These are phyloP conservation scores for Dryas drummondii DNA, from an alignment of 306 rosid genomes.

Conservation along the genomic window DNA sequence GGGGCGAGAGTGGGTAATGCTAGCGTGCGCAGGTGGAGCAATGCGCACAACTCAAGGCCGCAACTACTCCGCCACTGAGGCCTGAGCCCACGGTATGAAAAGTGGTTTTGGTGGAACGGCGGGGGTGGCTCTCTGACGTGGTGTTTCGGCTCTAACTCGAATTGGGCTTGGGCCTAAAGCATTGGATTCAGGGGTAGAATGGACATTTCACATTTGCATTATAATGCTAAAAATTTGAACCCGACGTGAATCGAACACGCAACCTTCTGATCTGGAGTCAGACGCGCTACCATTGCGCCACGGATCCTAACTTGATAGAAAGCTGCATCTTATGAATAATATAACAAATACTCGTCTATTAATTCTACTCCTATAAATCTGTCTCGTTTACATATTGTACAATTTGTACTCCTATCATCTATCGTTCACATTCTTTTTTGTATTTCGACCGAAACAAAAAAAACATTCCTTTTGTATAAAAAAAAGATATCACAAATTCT, in stretches of 20 bases:
- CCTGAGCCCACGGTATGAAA: not conserved
- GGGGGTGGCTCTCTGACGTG: not conserved
- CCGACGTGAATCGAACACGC: slow-evolving; percentile 40
- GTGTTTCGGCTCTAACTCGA: too few relatives aligned
- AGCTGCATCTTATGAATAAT: not conserved
- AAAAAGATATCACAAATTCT: too few relatives aligned
- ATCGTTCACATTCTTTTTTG: too few relatives aligned
- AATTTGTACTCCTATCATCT: too few relatives aligned
- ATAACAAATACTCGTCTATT: too few relatives aligned
- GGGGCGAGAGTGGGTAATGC: not conserved
- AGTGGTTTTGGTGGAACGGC: not conserved
- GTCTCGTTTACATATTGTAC: too few relatives aligned
- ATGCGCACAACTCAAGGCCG: not conserved
- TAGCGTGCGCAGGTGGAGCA: slow-evolving; percentile 1
- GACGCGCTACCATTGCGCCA: slow-evolving; percentile 52
- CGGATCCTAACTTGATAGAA: slow-evolving; percentile 11
- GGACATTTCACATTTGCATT: too few relatives aligned
- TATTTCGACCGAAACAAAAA: too few relatives aligned
- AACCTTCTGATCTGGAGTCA: slow-evolving; percentile 48
- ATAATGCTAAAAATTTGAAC: not conserved
- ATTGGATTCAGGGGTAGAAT: too few relatives aligned
- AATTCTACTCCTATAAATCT: too few relatives aligned
- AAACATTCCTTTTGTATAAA: too few relatives aligned
- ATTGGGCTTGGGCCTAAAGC: not conserved
- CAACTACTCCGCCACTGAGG: not conserved